Base-by-base conservation (phyloP, 305 asterid species). In the Salvia sclarea region DNA sequence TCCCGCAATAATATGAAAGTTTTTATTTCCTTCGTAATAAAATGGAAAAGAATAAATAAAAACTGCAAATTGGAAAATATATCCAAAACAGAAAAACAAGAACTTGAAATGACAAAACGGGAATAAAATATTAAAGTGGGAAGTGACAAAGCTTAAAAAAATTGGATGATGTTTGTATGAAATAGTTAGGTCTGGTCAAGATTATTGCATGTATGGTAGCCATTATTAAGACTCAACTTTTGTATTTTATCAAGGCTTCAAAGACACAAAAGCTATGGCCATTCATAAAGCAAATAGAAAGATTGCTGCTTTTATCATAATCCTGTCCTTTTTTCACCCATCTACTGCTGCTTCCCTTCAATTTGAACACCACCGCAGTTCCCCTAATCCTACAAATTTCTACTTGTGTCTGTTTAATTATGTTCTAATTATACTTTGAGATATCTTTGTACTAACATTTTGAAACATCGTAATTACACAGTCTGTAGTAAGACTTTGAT, bases 241-340 rank as follows among this genome's bases (percentile, higher is more conserved):
- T 78, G 78, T 72, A 66, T 63, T 4, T 25, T 64, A 30, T 76
- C 79, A 63, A 81, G 78, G 78, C 78, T 76, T 73, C 68, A 68
- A 68, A 47, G 61, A 66, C 82, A 76, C 79, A 77, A 70, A 73
- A 82, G 77, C 62, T 49, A 24, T 38, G 48, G 62, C 49, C 38
- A 25, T 64, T 64, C 37, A 61, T 70, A 70, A 71, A 79, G 81
- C 54, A 53, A 47, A 41, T 38, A 50, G 5, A 77, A 70, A 70
- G 77, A 61, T 25, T 4, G 41, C 71, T 47, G 55, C 79, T 80
- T 80, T 74, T 66, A 56, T 74, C 81, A 71, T 72, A 72, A 56
- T 63, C 63, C 75, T 55, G 54, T 66, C 80, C 76, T 43, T 66
- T 78, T 73, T 80, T 68, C 33, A 38, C 37, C 66, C 68, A 53